Conservation (phyloP, 768 basidiomycete genomes). For the Pleurotus eryngii region DNA sequence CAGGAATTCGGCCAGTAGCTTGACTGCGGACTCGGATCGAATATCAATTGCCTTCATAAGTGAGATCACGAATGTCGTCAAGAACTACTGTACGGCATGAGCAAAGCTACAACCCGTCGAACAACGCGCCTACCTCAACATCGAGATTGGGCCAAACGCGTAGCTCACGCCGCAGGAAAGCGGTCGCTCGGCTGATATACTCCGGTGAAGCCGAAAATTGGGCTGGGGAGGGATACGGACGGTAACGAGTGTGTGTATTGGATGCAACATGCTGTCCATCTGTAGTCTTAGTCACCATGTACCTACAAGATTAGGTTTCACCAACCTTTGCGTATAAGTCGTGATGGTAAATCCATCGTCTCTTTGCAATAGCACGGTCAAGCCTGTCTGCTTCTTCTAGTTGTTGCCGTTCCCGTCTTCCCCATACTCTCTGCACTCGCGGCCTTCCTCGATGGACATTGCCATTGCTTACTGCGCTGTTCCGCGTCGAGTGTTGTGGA, state of each 20-base stretch:
- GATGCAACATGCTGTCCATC: slow-evolving; percentile 79
- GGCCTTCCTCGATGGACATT: slow-evolving; percentile 30
- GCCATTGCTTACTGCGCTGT: slow-evolving; percentile 23
- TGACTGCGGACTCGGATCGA: slow-evolving; percentile 84
- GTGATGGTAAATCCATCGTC: slow-evolving; percentile 80
- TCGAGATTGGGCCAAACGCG: slow-evolving; percentile 84
- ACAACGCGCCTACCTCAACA: slow-evolving; percentile 57
- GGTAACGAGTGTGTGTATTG: slow-evolving; percentile 80
- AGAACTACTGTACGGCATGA: slow-evolving; percentile 49
- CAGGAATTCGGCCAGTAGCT: slow-evolving; percentile 81
- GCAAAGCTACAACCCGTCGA: slow-evolving; percentile 15
- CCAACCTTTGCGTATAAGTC: slow-evolving; percentile 82
- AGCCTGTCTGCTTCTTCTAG: slow-evolving; percentile 65
- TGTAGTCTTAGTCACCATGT: slow-evolving; percentile 8
- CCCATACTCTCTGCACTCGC: slow-evolving; percentile 51
- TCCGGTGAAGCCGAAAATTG: slow-evolving; percentile 80
- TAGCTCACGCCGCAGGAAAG: slow-evolving; percentile 81
- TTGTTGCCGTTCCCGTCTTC: slow-evolving; percentile 45
- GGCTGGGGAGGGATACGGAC: slow-evolving; percentile 84
- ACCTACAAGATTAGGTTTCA: slow-evolving; percentile 8
- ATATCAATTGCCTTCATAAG: slow-evolving; percentile 93
- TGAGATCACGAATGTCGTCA: slow-evolving; percentile 85
- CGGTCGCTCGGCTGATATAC: slow-evolving; percentile 69
- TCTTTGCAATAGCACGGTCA: slow-evolving; percentile 66
- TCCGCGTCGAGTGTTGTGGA: slow-evolving; percentile 13